These are phyloP conservation scores for Aspergillus sp. DNA, from an alignment of 2,329 filamentous ascomycete genomes.

Conservation along the genomic window DNA sequence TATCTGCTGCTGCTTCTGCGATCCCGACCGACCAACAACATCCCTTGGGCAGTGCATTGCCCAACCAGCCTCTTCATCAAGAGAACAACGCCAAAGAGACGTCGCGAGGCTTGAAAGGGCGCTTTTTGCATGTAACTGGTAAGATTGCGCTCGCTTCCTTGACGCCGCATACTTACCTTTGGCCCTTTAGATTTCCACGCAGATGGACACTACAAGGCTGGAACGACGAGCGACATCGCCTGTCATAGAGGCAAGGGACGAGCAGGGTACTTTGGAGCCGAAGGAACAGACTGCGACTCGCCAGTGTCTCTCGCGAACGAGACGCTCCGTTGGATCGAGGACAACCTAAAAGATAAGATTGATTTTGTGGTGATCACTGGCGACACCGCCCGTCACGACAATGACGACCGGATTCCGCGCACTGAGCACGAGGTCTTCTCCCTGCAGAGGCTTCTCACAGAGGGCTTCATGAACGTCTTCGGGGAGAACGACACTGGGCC, in stretches of 20 bases:
- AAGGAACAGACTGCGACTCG: constrained; percentile 81
- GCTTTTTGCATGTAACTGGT: constrained; percentile 32
- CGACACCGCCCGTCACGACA: constrained; percentile 82
- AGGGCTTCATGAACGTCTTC: constrained; percentile 70
- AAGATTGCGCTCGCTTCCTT: not conserved
- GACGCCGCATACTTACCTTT: constrained; percentile 23
- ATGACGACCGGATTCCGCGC: constrained; percentile 70
- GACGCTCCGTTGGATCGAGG: constrained; percentile 79
- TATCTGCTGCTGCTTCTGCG: constrained; percentile 10
- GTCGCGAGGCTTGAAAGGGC: constrained; percentile 17
- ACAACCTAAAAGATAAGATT: constrained; percentile 65
- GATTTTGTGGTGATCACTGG: constrained; percentile 93
- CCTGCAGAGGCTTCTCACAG: constrained; percentile 65
- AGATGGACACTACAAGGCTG: constrained; percentile 74
- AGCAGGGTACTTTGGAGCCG: constrained; percentile 73
- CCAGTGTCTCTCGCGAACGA: constrained; percentile 72
- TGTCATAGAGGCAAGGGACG: constrained; percentile 73
- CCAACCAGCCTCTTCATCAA: not conserved
- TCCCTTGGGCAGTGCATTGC: constrained; percentile 6
- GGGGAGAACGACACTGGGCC: constrained; percentile 39
- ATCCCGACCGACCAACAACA: constrained; percentile 12
- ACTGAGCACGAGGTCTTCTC: constrained; percentile 64
- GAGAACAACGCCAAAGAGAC: constrained; percentile 1
- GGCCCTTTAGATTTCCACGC: constrained; percentile 73
- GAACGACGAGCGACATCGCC: constrained; percentile 61